These are phyloP conservation scores for Pelargonium exstipulatum DNA, from an alignment of 441 rosid genomes.

Conservation along the genomic window DNA sequence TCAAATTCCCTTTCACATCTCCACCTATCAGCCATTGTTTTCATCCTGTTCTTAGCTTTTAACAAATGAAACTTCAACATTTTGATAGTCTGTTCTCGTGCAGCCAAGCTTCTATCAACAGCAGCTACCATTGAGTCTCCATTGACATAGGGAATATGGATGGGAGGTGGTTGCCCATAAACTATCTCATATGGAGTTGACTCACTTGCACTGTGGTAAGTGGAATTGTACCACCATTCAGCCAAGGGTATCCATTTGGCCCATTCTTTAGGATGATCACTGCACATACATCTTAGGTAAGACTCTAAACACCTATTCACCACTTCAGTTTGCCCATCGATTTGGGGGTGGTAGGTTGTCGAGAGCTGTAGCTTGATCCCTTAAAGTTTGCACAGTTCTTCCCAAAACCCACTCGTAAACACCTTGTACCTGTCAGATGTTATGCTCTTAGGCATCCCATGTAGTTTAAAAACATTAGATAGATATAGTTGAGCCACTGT, in stretches of 20 bases:
- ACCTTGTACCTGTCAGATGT: not conserved
- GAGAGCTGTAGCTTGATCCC: not conserved
- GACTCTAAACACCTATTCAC: not conserved
- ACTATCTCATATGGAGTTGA: too few species aligned
- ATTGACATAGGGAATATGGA: too few species aligned
- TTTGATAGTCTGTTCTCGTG: too few species aligned
- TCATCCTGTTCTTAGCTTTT: not conserved
- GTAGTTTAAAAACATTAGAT: not conserved
- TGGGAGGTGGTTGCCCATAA: too few species aligned
- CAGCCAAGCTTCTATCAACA: too few species aligned
- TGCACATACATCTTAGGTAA: not conserved
- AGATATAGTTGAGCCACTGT: not conserved
- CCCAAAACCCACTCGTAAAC: not conserved
- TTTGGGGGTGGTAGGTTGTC: not conserved
- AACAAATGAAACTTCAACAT: too few species aligned
- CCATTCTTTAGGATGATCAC: too few species aligned
- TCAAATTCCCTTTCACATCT: not conserved
- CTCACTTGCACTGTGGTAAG: too few species aligned
- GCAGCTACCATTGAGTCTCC: too few species aligned
- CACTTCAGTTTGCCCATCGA: not conserved
- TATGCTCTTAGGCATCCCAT: conserved; percentile 7
- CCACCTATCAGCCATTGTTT: not conserved
- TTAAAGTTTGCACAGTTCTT: not conserved
- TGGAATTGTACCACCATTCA: too few species aligned
- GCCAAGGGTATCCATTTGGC: too few species aligned